Conservation (phyloP, 2,329 filamentous ascomycete species). For the Geosmithia morbida region DNA sequence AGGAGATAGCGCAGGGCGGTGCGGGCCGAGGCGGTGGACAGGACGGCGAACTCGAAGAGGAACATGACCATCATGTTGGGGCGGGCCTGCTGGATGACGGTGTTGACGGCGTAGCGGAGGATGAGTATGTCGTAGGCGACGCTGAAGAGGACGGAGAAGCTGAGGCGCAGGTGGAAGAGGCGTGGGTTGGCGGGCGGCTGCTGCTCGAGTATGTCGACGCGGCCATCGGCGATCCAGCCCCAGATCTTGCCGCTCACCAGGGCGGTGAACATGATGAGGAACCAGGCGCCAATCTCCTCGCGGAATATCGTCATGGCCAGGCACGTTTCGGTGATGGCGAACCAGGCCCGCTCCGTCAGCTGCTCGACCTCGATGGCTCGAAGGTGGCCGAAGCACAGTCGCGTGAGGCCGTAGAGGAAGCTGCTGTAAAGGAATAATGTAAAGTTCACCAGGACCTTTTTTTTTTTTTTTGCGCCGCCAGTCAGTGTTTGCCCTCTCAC, state of each 20-base stretch:
- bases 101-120: slow-evolving; percentile 66
- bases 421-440: slow-evolving; percentile 67
- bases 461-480: no score
- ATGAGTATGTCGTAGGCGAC: slow-evolving; percentile 68
- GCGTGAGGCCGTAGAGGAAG: slow-evolving; percentile 76
- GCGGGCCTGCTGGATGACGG: slow-evolving; percentile 74
- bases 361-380: slow-evolving; percentile 94
- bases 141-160: slow-evolving; percentile 64
- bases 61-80: slow-evolving; percentile 99
- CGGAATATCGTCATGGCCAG: slow-evolving; percentile 97
- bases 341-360: slow-evolving; percentile 95
- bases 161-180: slow-evolving; percentile 74
- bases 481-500: no score
- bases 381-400: slow-evolving; percentile 77
- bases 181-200: slow-evolving; percentile 81
- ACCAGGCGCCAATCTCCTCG: slow-evolving; percentile 88
- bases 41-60: slow-evolving; percentile 87
- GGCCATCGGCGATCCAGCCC: slow-evolving; percentile 94
- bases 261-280: slow-evolving; percentile 89
- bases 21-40: slow-evolving; percentile 66
- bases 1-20: slow-evolving; percentile 68
- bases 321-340: slow-evolving; percentile 91
- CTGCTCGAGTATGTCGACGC: slow-evolving; percentile 89
- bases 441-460: slow-evolving; percentile 78
- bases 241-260: slow-evolving; percentile 91